These are phyloP conservation scores for Cyclotella choctawhatcheeana DNA, from an alignment of 108 stramenopile species.

Conservation along the genomic window DNA sequence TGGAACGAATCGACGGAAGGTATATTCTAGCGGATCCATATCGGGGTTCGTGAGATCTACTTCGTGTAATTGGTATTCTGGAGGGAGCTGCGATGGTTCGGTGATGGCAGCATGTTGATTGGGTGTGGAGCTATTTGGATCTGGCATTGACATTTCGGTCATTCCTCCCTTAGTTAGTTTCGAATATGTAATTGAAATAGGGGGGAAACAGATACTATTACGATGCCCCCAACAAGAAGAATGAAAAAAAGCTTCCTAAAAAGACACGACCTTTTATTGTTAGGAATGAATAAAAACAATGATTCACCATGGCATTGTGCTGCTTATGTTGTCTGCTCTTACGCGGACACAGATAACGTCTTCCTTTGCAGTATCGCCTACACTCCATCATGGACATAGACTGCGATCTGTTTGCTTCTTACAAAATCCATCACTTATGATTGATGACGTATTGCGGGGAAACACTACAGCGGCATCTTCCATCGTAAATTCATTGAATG, in stretches of 20 bases:
- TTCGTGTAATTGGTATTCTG: slow-evolving; percentile 49
- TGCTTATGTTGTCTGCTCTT: no score
- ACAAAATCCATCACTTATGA: slow-evolving; percentile 17
- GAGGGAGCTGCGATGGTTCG: slow-evolving; percentile 19
- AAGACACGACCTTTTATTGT: no score
- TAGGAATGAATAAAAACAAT: no score
- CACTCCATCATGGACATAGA: no score
- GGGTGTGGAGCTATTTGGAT: neutral
- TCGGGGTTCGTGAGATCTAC: slow-evolving; percentile 58
- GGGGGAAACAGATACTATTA: no score
- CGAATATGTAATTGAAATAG: no score
- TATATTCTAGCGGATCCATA: slow-evolving; percentile 71
- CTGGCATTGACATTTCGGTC: neutral
- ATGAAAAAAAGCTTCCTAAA: no score
- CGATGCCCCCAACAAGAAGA: no score
- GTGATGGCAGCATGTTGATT: slow-evolving; percentile 4
- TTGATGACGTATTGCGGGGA: slow-evolving; percentile 28
- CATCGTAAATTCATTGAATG: slow-evolving; percentile 8
- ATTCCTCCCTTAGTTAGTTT: no score
- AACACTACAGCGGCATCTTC: slow-evolving; percentile 29
- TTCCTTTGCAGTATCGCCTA: no score
- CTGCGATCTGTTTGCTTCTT: neutral
- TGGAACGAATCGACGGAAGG: slow-evolving; percentile 57
- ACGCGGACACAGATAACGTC: no score
- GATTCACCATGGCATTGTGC: no score